phyloP scores from a whole-genome alignment of 495 filamentous ascomycete genomes.

The Clavariopsis aquatica region DNA sequence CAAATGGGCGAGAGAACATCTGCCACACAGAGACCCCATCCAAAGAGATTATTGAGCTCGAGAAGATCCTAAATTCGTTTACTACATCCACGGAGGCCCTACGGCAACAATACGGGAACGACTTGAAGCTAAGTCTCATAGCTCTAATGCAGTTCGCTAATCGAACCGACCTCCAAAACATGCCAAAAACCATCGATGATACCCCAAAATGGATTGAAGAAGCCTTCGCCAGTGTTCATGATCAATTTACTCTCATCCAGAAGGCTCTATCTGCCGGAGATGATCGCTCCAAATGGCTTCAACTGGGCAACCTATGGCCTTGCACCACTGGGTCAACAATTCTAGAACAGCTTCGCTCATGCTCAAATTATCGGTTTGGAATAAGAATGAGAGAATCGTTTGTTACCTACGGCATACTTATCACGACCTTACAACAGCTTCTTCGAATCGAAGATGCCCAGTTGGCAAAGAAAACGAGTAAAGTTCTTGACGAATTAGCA shows the following conservation, averaged over 20 bases:
- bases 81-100: neutral
- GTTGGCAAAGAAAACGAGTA: slow-evolving; percentile 21
- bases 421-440: slow-evolving; percentile 53
- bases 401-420: slow-evolving; percentile 46
- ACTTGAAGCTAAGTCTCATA: slow-evolving; percentile 19
- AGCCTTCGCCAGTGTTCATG: neutral
- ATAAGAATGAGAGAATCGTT: slow-evolving; percentile 50
- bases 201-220: neutral
- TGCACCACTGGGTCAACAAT: slow-evolving; percentile 51
- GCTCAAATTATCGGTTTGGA: slow-evolving; percentile 41
- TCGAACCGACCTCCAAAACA: neutral
- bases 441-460: slow-evolving; percentile 44
- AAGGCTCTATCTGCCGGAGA: slow-evolving; percentile 37
- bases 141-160: slow-evolving; percentile 11
- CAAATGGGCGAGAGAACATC: neutral
- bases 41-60: slow-evolving; percentile 1
- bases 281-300: slow-evolving; percentile 51
- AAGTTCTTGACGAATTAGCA: slow-evolving; percentile 32
- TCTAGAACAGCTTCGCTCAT: slow-evolving; percentile 56
- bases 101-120: slow-evolving; percentile 7
- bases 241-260: slow-evolving; percentile 5
- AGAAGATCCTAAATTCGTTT: neutral
- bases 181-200: neutral
- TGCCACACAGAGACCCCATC: neutral
- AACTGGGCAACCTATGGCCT: slow-evolving; percentile 55